Percentiles rank a stretch among this genome's conserved stretches.
phyloP scores from a whole-genome alignment of 306 rosid species.

The Elaeagnus macrophylla region DNA sequence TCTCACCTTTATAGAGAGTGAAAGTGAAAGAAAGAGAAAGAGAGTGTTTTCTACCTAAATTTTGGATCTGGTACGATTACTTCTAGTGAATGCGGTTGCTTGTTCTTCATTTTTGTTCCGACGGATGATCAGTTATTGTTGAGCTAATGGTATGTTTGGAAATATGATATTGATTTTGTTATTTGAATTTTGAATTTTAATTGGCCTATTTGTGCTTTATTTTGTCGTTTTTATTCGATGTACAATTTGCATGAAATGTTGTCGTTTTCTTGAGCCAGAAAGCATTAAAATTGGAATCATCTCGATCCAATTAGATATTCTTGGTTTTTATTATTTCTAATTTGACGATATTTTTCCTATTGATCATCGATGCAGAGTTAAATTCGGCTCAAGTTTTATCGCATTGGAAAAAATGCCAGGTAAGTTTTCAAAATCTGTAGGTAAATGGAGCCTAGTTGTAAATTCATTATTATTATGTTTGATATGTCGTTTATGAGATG shows the following conservation, averaged over 20 bases:
- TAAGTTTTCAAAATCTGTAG: slow-evolving; percentile 2
- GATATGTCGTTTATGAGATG: slow-evolving; percentile 7
- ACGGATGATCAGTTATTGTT: slow-evolving; percentile 21
- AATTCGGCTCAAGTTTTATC: slow-evolving; percentile 18
- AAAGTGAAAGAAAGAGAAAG: too few species aligned
- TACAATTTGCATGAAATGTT: slow-evolving; percentile 8
- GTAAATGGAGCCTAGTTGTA: not conserved
- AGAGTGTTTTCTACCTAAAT: not conserved
- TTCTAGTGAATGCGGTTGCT: slow-evolving; percentile 13
- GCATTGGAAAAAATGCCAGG: slow-evolving; percentile 54
- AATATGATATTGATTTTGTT: slow-evolving; percentile 6
- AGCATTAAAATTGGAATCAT: slow-evolving; percentile 10
- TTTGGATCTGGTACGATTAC: slow-evolving; percentile 3
- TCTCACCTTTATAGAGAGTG: too few species aligned
- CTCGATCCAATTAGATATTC: slow-evolving; percentile 6
- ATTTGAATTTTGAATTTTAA: not conserved
- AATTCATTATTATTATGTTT: slow-evolving; percentile 2
- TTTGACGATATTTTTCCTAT: slow-evolving; percentile 1
- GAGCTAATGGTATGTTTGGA: slow-evolving; percentile 2
- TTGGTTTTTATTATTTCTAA: not conserved
- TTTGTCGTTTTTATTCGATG: slow-evolving; percentile 1
- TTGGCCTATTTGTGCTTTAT: slow-evolving; percentile 17
- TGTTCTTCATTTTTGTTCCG: not conserved
- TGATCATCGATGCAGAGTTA: slow-evolving; percentile 37
- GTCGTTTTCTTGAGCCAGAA: slow-evolving; percentile 9